Conservation (phyloP, 768 basidiomycete species). For the Dioszegia aurantiaca region DNA sequence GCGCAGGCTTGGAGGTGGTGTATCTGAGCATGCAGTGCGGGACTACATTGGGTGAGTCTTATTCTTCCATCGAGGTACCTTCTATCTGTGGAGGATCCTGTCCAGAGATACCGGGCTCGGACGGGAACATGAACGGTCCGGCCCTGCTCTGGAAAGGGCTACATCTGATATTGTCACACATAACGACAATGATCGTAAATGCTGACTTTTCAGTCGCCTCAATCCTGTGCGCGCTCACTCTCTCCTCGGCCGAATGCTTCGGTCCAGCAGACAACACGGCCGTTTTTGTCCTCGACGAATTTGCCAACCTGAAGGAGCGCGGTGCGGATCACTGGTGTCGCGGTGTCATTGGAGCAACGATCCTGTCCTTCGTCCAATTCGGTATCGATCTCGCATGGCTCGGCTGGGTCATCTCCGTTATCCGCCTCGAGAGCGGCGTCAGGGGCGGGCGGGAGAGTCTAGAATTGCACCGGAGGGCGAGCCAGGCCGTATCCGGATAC, state of each 20-base stretch:
- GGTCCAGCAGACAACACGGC: constrained; percentile 1
- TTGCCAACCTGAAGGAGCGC: constrained; percentile 7
- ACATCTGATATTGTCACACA: too few species aligned
- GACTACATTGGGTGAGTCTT: constrained; percentile 7
- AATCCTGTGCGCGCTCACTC: constrained; percentile 10
- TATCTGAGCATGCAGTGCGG: constrained; percentile 12
- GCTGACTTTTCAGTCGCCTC: constrained; percentile 5
- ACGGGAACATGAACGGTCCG: too few species aligned
- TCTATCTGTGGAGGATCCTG: too few species aligned
- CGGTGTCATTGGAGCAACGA: constrained; percentile 9
- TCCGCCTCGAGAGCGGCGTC: constrained; percentile 4
- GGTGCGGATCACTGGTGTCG: constrained; percentile 4
- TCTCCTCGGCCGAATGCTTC: constrained; percentile 8
- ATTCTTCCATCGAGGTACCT: too few species aligned
- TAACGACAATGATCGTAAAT: neutral
- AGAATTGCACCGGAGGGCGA: constrained; percentile 3
- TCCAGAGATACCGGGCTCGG: too few species aligned
- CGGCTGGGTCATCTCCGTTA: constrained; percentile 7
- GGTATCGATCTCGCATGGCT: constrained; percentile 10
- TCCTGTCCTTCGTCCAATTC: constrained; percentile 7
- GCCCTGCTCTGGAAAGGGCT: too few species aligned
- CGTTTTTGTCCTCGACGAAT: constrained; percentile 11
- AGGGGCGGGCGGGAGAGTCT: constrained; percentile 1
- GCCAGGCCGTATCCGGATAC: neutral
- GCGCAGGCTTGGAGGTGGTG: constrained; percentile 7